Evolutionary conservation across 352 stramenopile species (phyloP), one percentile per base, ranked within the genome.

Genomic region (Phytophthora colocasiae): DNA sequence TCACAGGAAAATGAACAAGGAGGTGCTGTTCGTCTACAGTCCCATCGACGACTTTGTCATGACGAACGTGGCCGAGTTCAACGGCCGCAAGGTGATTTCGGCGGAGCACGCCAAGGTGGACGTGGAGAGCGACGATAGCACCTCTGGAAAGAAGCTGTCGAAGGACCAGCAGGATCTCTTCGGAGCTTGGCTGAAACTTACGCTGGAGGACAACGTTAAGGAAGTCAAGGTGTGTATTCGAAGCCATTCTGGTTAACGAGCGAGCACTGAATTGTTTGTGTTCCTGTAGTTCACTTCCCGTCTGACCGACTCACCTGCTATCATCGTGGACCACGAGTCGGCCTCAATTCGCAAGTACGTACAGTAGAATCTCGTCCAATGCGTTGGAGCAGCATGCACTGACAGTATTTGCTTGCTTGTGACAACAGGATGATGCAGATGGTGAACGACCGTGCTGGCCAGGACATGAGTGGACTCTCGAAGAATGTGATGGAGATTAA

Each of bases 41-140:
- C 85, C 97, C 6, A 99, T 99, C 61, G 98, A 99, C 67, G 98
- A 99, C 73, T 99, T 99, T 66, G 98, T 99, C 45, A 99, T 99
- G 96, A 97, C 92, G 34, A 99, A 99, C 77, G 80, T 99, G 47
- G 93, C 84, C 47, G 89, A 96, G 61, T 99, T 98, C 71, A 97
- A 99, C 76, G 96, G 93, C 58, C 87, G 97, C 22, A 96, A 98
- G 75, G 80, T 99, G 38, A 84, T 99, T 8, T 98, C 96, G 55
- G 96, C 96, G 0, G 98, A 99, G 79, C 92, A 96, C 54, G 92
- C 95, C 26, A 97, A 98, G 76, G 86, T 99, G 34, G 92, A 99
- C 60, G 70, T 99, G 3, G 76, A 85, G 4, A 78, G 84, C 17
- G 76, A 83, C 14, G 85, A 91, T 27, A 59, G 24, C 43, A 49